Evolutionary conservation across 306 rosid species (phyloP).

Genomic region (Betula pendula): DNA sequence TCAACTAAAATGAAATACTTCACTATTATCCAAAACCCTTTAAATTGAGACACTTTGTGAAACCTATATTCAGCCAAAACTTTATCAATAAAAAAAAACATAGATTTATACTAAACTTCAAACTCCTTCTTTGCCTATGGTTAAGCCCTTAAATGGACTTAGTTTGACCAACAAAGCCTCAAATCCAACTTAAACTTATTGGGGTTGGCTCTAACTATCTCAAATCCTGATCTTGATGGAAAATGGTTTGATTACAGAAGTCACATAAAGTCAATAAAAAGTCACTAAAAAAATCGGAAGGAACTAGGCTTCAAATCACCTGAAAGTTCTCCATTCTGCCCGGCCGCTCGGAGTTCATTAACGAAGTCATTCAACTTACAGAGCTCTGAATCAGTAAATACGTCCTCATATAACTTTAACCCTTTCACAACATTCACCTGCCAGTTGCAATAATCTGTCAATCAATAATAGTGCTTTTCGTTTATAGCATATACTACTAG

Average conservation of each 20-base stretch:
- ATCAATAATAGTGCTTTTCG: constrained; percentile 31
- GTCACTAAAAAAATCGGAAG: not conserved
- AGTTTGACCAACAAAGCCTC: not conserved
- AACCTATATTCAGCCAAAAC: not conserved
- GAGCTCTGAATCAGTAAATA: constrained; percentile 73
- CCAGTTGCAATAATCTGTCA: constrained; percentile 36
- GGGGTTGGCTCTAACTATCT: not conserved
- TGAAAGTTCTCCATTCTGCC: constrained; percentile 83
- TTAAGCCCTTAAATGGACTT: not conserved
- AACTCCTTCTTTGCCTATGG: not conserved
- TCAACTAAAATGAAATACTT: not conserved
- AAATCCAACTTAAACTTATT: not conserved
- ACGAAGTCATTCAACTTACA: constrained; percentile 68
- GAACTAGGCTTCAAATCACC: constrained; percentile 40
- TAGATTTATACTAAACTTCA: not conserved
- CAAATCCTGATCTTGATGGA: not conserved
- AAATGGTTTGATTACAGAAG: not conserved
- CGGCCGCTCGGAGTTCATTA: constrained; percentile 73
- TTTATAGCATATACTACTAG: constrained; percentile 9
- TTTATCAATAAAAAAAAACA: not conserved
- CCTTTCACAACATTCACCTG: constrained; percentile 99
- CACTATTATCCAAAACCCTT: not conserved
- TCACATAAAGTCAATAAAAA: not conserved
- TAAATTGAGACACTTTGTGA: too few relatives aligned
- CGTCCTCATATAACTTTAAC: constrained; percentile 75